These are phyloP conservation scores for Sambucus nigra DNA, from an alignment of 129 eudicot genomes.

Conservation along the genomic window DNA sequence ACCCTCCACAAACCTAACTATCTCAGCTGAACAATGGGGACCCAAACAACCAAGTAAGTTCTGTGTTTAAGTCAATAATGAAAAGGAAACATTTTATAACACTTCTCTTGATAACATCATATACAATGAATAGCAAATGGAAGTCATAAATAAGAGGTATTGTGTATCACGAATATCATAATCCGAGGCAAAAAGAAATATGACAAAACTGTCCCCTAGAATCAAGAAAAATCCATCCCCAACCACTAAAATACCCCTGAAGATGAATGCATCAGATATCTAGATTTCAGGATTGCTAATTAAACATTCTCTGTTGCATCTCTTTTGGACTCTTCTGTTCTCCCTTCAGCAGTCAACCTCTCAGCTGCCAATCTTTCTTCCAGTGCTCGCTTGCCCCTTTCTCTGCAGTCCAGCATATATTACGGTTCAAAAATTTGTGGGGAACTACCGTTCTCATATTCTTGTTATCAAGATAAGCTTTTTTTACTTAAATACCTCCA, in stretches of 20 bases:
- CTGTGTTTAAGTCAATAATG: too few species aligned
- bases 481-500: too few species aligned
- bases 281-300: slow-evolving; percentile 1
- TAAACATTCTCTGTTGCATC: slow-evolving; percentile 76
- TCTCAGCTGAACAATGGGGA: too few species aligned
- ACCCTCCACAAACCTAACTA: too few species aligned
- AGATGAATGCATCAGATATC: background rate
- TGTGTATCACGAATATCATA: background rate
- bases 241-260: background rate
- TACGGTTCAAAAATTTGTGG: too few species aligned
- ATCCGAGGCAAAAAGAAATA: background rate
- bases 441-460: too few species aligned
- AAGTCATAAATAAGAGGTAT: too few species aligned
- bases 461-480: too few species aligned
- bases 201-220: background rate
- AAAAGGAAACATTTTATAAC: too few species aligned
- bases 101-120: too few species aligned
- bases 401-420: slow-evolving; percentile 63
- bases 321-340: slow-evolving; percentile 40
- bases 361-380: slow-evolving; percentile 94
- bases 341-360: slow-evolving; percentile 49
- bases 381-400: slow-evolving; percentile 95
- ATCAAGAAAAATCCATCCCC: background rate
- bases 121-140: too few species aligned
- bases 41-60: too few species aligned